phyloP scores from a whole-genome alignment of 139 green algal species.

The Chara braunii region DNA sequence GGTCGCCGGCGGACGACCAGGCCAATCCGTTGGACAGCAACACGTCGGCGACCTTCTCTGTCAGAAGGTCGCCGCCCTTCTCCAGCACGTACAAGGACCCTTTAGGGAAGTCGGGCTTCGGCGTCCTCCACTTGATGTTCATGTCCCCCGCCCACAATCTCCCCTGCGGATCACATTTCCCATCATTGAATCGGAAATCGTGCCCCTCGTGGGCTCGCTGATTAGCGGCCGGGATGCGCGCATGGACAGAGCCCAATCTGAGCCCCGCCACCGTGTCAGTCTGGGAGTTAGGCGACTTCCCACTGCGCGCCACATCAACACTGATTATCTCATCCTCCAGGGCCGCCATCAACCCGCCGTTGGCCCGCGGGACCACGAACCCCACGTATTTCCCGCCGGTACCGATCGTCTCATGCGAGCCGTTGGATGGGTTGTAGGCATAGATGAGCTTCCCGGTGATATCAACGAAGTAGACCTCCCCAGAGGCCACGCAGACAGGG shows the following conservation, averaged over 20 bases:
- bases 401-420: too few relatives aligned
- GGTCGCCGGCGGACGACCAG: slow-evolving; percentile 3
- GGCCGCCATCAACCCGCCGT: slow-evolving; percentile 10
- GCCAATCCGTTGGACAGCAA: slow-evolving; percentile 28
- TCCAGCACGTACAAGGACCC: not conserved
- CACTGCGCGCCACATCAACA: too few relatives aligned
- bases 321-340: too few relatives aligned
- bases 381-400: too few relatives aligned
- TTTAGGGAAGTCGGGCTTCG: not conserved
- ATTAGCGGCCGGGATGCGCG: too few relatives aligned
- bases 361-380: slow-evolving; percentile 17
- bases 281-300: too few relatives aligned
- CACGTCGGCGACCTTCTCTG: not conserved
- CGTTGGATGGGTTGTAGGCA: too few relatives aligned
- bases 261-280: too few relatives aligned
- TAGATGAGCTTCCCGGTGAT: slow-evolving; percentile 30
- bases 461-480: slow-evolving; percentile 23
- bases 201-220: not conserved
- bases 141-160: slow-evolving; percentile 35
- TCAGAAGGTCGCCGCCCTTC: not conserved
- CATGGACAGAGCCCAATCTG: too few relatives aligned
- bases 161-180: slow-evolving; percentile 28
- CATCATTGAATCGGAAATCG: slow-evolving; percentile 34
- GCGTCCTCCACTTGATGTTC: slow-evolving; percentile 18
- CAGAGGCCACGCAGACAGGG: slow-evolving; percentile 9